Evolutionary conservation across 1,284 basidiomycete species (phyloP), one percentile per base, ranked within the genome.

Genomic region (Ceratobasidium sp.): DNA sequence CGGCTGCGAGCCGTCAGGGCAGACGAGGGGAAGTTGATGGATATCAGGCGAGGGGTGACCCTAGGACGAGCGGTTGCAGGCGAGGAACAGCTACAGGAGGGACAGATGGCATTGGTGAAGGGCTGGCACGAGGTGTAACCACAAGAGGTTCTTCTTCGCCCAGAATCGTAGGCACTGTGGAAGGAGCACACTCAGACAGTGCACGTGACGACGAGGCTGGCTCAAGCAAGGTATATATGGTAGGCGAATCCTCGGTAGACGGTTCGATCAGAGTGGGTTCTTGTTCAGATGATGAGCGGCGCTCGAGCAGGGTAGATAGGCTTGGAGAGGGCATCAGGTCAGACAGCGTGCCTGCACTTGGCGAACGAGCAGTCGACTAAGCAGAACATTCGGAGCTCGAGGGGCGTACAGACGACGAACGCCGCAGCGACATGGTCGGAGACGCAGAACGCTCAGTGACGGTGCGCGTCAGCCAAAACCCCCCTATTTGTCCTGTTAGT

Each of bases 381-480:
- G 88, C 85, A 9, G 90, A 92, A 91, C 0, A 90, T 92, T 37
- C 88, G 83, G 77, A 76, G 27, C 63, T 68, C 27, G 93, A 88
- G 0, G 91, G 92, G 0, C 89, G 90, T 0, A 86, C 86, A 6
- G 92, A 92, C 0, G 92, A 93, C 11, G 87, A 85, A 1, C 89
- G 84, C 58, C 81, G 81, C 3, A 74, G 51, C 39, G 71, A 71
- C 19, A 66, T 43, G 13, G 31, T 51, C 48, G 53, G 68, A 27
- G 73, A 75, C 19, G 29, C 56, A 51, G 87, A 86, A 58, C 84
- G 84, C 73, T 84, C 86, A 8, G 87, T 86, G n/a, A 87, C 80
- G 0, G 74, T 65, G n/a, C 66, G n/a, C 29, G 84, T 83, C 8
- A 87, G 81, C 7, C 34, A 88, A 80, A 0, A 89, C 88, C 77